phyloP scores from a whole-genome alignment of 768 basidiomycete genomes.

The Termitomyces sp. region DNA sequence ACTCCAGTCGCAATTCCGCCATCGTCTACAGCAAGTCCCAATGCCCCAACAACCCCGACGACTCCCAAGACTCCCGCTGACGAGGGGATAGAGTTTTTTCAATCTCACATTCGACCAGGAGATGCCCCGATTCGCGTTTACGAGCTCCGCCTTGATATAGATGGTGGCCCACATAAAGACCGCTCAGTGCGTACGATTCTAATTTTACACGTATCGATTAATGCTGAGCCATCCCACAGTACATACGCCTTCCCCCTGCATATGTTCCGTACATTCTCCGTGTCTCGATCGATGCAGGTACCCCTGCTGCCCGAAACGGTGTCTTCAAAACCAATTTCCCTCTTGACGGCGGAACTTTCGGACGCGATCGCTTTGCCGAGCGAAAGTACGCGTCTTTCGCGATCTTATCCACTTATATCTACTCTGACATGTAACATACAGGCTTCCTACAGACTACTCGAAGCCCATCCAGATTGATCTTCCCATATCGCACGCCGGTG shows the following conservation, averaged over 20 bases:
- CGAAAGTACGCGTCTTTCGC: slow-evolving; percentile 51
- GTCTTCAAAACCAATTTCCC: slow-evolving; percentile 97
- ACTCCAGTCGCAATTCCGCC: slow-evolving; percentile 29
- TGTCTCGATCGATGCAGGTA: slow-evolving; percentile 89
- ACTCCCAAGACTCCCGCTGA: slow-evolving; percentile 91
- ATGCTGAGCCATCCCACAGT: slow-evolving; percentile 47
- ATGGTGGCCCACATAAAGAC: slow-evolving; percentile 88
- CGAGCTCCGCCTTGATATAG: slow-evolving; percentile 80
- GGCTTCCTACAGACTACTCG: slow-evolving; percentile 82
- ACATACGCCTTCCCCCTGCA: slow-evolving; percentile 94
- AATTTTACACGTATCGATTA: not conserved
- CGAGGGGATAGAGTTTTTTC: slow-evolving; percentile 88
- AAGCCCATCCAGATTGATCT: slow-evolving; percentile 93
- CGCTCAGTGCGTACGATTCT: slow-evolving; percentile 59
- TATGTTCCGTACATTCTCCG: slow-evolving; percentile 86
- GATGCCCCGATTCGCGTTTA: slow-evolving; percentile 79
- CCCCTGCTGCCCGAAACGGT: slow-evolving; percentile 86
- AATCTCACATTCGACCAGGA: slow-evolving; percentile 46
- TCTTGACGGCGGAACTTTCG: slow-evolving; percentile 85
- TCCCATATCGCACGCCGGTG: slow-evolving; percentile 94
- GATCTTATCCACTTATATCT: slow-evolving; percentile 19
- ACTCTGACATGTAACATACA: slow-evolving; percentile 28
- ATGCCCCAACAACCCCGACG: slow-evolving; percentile 32
- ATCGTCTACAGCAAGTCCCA: slow-evolving; percentile 23
- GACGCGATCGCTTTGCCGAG: slow-evolving; percentile 70